Percentiles rank a stretch among this genome's conserved stretches.
These are phyloP conservation scores for Solanum chilense DNA, from an alignment of 257 asterid genomes.

Conservation along the genomic window DNA sequence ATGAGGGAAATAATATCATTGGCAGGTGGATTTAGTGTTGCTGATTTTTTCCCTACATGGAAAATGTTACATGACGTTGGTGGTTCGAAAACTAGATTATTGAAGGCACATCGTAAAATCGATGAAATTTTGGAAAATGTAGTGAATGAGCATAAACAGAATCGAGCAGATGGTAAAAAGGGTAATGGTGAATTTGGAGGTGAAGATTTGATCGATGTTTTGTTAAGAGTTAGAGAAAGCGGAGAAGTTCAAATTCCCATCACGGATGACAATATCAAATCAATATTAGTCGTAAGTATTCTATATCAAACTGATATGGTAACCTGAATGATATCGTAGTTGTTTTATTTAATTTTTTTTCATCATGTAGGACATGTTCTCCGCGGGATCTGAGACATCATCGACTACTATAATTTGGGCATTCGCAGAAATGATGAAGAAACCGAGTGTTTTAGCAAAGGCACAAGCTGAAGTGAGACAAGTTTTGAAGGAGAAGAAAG, in stretches of 20 bases:
- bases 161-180: not conserved
- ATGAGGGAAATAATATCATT: not conserved
- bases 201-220: conserved; percentile 5
- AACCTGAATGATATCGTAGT: not conserved
- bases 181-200: not conserved
- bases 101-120: not conserved
- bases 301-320: not conserved
- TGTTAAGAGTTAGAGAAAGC: not conserved
- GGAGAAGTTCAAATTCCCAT: not conserved
- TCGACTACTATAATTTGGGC: conserved; percentile 4
- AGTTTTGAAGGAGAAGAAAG: not conserved
- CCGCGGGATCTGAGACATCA: conserved; percentile 5
- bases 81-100: not conserved
- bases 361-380: conserved; percentile 2
- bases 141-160: conserved; percentile 1
- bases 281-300: conserved; percentile 1
- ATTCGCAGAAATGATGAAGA: conserved; percentile 9
- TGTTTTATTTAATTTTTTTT: not conserved
- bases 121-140: not conserved
- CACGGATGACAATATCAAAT: conserved; percentile 2
- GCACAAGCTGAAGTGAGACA: conserved; percentile 8
- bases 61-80: not conserved
- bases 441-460: conserved; percentile 8
- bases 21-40: not conserved
- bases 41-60: not conserved